Conservation (phyloP, 2,329 filamentous ascomycete genomes). For the Knoxdaviesia proteae region DNA sequence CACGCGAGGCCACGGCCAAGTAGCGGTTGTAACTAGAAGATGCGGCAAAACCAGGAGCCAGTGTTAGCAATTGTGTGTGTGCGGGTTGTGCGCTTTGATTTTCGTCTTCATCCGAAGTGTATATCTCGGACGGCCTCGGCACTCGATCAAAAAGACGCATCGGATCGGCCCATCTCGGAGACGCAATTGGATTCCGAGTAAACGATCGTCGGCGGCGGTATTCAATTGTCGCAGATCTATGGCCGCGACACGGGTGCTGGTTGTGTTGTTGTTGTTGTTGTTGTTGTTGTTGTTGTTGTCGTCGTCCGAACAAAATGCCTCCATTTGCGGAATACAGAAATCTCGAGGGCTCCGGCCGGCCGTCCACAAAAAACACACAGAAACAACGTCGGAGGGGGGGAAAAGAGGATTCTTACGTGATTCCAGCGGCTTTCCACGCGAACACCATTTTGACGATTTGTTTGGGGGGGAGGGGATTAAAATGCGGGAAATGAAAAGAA, state of each 20-base stretch:
- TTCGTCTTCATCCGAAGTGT: not conserved
- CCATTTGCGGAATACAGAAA: too few relatives aligned
- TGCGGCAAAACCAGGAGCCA: not conserved
- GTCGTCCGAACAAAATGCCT: too few relatives aligned
- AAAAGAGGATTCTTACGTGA: slow-evolving; percentile 49
- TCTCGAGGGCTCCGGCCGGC: too few relatives aligned
- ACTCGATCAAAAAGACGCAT: not conserved
- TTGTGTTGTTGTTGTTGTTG: too few relatives aligned
- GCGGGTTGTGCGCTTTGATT: slow-evolving; percentile 2
- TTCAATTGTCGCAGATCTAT: too few relatives aligned
- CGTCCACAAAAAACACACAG: too few relatives aligned
- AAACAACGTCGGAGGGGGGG: not conserved
- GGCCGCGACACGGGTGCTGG: too few relatives aligned
- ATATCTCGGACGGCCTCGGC: not conserved
- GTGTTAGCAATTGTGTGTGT: slow-evolving; percentile 5
- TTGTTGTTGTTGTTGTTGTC: too few relatives aligned
- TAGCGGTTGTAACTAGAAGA: slow-evolving; percentile 91
- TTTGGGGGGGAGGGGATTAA: slow-evolving; percentile 11
- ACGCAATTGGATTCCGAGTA: too few relatives aligned
- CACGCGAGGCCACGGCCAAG: slow-evolving; percentile 82
- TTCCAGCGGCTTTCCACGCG: slow-evolving; percentile 94
- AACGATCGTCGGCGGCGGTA: too few relatives aligned
- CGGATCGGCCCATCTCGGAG: not conserved
- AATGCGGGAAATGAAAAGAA: not conserved
- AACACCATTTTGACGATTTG: slow-evolving; percentile 60